A percentile compares a stretch with the other conserved stretches of the same genome.
Evolutionary conservation across 371 early-diverging fungal species (phyloP).

Genomic region (Funneliformis caledonium): DNA sequence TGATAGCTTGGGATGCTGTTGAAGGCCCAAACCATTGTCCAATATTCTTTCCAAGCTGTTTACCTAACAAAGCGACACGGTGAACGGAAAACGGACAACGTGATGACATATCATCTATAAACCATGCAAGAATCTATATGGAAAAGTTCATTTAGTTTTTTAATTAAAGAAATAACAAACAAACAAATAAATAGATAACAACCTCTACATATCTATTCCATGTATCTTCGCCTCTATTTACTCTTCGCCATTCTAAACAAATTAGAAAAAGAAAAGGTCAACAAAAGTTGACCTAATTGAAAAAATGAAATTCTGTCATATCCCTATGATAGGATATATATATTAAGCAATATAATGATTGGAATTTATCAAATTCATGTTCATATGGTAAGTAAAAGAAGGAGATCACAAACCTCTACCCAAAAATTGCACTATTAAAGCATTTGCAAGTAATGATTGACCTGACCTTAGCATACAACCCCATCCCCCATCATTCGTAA

Average conservation of each 20-base stretch:
- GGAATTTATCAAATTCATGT: neutral
- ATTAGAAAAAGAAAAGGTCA: constrained; percentile 7
- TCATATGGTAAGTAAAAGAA: neutral
- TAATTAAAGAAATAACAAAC: neutral
- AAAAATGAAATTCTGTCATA: neutral
- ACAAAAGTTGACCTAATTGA: neutral
- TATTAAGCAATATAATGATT: constrained; percentile 7
- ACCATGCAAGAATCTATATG: constrained; percentile 75
- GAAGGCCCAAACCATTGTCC: constrained; percentile 98
- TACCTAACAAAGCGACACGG: constrained; percentile 84
- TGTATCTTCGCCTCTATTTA: constrained; percentile 26
- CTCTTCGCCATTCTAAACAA: constrained; percentile 36
- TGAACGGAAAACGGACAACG: constrained; percentile 91
- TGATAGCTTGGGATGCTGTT: constrained; percentile 88
- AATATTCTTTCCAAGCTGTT: constrained; percentile 83
- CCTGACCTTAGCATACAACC: constrained; percentile 98
- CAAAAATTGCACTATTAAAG: constrained; percentile 72
- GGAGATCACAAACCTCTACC: constrained; percentile 62
- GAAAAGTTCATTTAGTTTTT: neutral
- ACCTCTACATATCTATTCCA: constrained; percentile 17
- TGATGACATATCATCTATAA: constrained; percentile 79
- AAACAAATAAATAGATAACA: neutral
- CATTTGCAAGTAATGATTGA: constrained; percentile 90
- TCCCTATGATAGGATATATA: neutral
- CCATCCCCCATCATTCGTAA: constrained; percentile 91